Percentiles rank a stretch among this genome's conserved stretches.
phyloP scores from a whole-genome alignment of 2,329 filamentous ascomycete species.

The Monosporascus sp. region DNA sequence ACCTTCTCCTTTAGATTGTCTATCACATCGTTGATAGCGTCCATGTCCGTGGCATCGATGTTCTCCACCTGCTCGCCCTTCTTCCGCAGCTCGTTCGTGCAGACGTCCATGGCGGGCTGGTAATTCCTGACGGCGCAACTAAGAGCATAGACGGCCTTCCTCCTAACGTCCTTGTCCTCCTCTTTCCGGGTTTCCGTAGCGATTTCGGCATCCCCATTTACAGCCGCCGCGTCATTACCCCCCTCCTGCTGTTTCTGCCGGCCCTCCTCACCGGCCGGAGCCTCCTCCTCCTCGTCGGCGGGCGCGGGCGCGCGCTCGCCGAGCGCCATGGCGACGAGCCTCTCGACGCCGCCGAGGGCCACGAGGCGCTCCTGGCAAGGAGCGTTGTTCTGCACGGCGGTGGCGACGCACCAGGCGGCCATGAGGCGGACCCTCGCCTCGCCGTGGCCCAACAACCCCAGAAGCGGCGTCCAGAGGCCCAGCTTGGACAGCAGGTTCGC shows the following conservation, averaged over 20 bases:
- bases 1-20: constrained; percentile 56
- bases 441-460: constrained; percentile 62
- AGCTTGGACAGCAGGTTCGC: constrained; percentile 86
- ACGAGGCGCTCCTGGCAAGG: constrained; percentile 71
- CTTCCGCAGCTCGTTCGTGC: constrained; percentile 58
- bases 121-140: constrained; percentile 85
- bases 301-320: constrained; percentile 16
- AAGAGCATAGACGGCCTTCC: constrained; percentile 86
- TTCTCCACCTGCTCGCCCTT: constrained; percentile 51
- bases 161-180: constrained; percentile 57
- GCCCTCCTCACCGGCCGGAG: too few species aligned
- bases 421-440: constrained; percentile 72
- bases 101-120: constrained; percentile 71
- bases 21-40: constrained; percentile 73
- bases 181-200: background rate
- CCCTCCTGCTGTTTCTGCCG: too few species aligned
- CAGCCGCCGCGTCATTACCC: too few species aligned
- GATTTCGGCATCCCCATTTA: too few species aligned
- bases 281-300: constrained; percentile 28
- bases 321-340: constrained; percentile 58
- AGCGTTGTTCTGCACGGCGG: constrained; percentile 93
- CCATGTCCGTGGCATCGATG: constrained; percentile 84
- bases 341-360: constrained; percentile 62
- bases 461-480: constrained; percentile 75
- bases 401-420: constrained; percentile 92